Base-by-base conservation (phyloP, 768 basidiomycete genomes). In the Phylloporus sp. region DNA sequence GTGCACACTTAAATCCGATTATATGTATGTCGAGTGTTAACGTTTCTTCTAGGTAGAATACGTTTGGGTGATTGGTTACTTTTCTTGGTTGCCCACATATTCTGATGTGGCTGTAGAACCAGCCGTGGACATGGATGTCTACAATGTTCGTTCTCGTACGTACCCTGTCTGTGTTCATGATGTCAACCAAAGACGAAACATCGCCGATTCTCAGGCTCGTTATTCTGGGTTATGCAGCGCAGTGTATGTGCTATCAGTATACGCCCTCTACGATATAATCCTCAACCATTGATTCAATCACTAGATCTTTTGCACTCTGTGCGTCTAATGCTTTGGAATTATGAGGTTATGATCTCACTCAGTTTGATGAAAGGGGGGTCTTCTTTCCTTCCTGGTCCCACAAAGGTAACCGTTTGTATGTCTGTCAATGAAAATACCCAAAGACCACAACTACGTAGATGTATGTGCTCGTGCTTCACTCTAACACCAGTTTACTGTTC, bases 361-460 rank as follows among this genome's bases (percentile, higher is more conserved):
- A 13, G 9, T n/a, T 12, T 15, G 38, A 34, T 20, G 1, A 23
- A 10, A 59, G 55, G 47, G 38, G 48, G 50, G 23, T 50, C 50
- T 35, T 52, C 54, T 9, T 49, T 59, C 20, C 23, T 59, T 9
- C 40, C 59, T 31, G 50, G 47, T 6, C 50, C 54, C 23, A 22
- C 2, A 40, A 34, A 52, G 27, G 58, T 59, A 27, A 42, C n/a
- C 50, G 32, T 3, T 4, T 16, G 23, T n/a, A 22, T 2, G 16
- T 10, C 16, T 28, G 15, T 13, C 13, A 5, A 6, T 9, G 28
- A 22, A 31, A 1, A 8, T 26, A 13, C 47, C 43, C 2, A 58
- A 16, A 32, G 8, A 16, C 2, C 10, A 5, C 18, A 18, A 18
- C n/a, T 13, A 6, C 12, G 4, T 43, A 54, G 56, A 31, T 36